Conservation (phyloP, 176 grass and related monocot species). For the Triticum urartu region DNA sequence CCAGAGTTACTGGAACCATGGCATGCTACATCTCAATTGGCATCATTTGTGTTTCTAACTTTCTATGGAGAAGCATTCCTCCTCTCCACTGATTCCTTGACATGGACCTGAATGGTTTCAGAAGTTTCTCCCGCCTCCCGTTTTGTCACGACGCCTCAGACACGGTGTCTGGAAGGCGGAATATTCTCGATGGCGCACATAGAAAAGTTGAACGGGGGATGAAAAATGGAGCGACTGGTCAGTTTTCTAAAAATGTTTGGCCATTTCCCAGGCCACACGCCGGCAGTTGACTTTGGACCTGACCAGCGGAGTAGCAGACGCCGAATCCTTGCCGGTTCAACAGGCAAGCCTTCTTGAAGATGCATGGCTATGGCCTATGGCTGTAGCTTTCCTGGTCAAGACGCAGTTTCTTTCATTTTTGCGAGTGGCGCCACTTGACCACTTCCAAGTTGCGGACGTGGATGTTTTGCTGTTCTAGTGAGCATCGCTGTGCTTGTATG, state of each 20-base stretch:
- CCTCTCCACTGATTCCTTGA: conserved; percentile 32
- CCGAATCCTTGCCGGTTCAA: conserved; percentile 24
- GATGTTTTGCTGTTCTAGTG: not conserved
- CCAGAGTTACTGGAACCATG: not conserved
- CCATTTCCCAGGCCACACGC: conserved; percentile 24
- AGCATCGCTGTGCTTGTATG: not conserved
- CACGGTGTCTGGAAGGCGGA: conserved; percentile 35
- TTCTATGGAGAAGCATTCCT: conserved; percentile 14
- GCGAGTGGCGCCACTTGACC: not conserved
- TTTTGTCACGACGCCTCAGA: conserved; percentile 36
- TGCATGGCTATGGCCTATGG: not conserved
- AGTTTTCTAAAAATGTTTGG: conserved; percentile 34
- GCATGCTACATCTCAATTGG: not conserved
- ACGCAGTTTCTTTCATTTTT: not conserved
- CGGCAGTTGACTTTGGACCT: conserved; percentile 51
- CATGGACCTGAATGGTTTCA: conserved; percentile 31
- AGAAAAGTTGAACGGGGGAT: conserved; percentile 33
- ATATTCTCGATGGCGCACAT: conserved; percentile 13
- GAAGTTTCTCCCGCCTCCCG: not conserved
- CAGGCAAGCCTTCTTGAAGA: conserved; percentile 27
- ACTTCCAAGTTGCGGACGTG: conserved; percentile 14
- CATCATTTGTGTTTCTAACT: not conserved
- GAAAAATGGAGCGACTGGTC: conserved; percentile 12
- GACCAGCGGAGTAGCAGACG: conserved; percentile 22
- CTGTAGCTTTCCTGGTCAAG: conserved; percentile 22